Conservation (phyloP, 352 stramenopile genomes). For the Pythium chondricola region DNA sequence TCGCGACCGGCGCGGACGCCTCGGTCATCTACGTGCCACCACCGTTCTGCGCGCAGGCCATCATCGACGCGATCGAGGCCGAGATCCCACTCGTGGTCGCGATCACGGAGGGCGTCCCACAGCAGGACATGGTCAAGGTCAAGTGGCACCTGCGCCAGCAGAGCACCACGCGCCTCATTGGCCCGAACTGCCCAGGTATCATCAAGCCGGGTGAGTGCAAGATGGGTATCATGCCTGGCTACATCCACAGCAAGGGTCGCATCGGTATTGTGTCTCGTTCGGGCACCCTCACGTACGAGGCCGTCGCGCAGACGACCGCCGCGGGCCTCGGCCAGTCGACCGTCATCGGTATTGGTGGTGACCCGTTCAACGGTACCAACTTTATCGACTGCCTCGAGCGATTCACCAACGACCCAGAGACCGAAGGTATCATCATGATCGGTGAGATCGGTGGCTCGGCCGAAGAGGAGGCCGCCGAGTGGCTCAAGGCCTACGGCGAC, state of each 20-base stretch:
- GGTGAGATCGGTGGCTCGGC: slow-evolving; percentile 98
- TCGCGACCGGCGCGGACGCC: slow-evolving; percentile 89
- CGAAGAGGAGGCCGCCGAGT: slow-evolving; percentile 98
- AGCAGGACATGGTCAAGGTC: slow-evolving; percentile 99
- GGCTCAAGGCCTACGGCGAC: slow-evolving; percentile 96
- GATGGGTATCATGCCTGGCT: slow-evolving; percentile 99
- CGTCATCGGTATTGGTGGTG: slow-evolving; percentile 98
- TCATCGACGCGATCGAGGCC: slow-evolving; percentile 98
- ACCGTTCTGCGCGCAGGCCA: slow-evolving; percentile 96
- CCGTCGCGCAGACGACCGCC: slow-evolving; percentile 97
- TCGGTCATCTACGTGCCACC: slow-evolving; percentile 99
- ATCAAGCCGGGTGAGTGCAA: slow-evolving; percentile 99
- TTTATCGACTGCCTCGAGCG: slow-evolving; percentile 99
- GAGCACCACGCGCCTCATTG: slow-evolving; percentile 95
- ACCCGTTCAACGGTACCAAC: slow-evolving; percentile 99
- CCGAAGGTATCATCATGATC: slow-evolving; percentile 99
- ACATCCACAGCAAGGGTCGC: slow-evolving; percentile 98
- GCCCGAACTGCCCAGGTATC: slow-evolving; percentile 99
- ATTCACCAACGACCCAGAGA: slow-evolving; percentile 99
- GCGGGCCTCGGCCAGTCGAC: slow-evolving; percentile 97
- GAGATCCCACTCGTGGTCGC: slow-evolving; percentile 95
- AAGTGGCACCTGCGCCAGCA: slow-evolving; percentile 94
- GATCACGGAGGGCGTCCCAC: slow-evolving; percentile 99
- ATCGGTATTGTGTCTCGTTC: slow-evolving; percentile 98
- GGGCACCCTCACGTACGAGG: slow-evolving; percentile 99